Base-by-base conservation (phyloP, 1,139 yeast species). In the Petasospora fabianii region DNA sequence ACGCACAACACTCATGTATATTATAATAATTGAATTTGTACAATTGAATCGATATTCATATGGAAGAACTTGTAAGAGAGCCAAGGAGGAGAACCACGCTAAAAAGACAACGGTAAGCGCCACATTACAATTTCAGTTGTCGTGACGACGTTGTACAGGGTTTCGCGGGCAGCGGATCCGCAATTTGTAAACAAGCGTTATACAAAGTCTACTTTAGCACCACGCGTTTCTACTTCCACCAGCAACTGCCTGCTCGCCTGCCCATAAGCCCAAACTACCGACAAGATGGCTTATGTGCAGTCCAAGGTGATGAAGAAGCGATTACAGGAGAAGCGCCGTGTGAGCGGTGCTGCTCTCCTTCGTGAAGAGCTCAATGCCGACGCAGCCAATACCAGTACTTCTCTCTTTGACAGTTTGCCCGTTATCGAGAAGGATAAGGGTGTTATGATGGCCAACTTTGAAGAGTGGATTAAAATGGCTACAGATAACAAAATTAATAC, bases 401-500 rank as follows among this genome's bases (percentile, higher is more conserved):
- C 55, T 5, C 34, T 50, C 18, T 44, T 50, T n/a, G 56, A 52
- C 29, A 59, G 36, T 43, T 43, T 45, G 27, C 60, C 46, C 19
- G 49, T 41, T 15, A 34, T 44, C 8, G 50, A 47, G 34, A 51
- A 50, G 39, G 60, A 65, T 41, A 56, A 58, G 42, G 59, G 67
- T 21, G 62, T 63, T 9, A 65, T 68, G 60, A 67, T 74, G 53
- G 84, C 81, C 9, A 87, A 62, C 38, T 62, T 61, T 35, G 66
- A 62, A 31, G 54, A 51, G 43, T 62, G 66, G 66, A 60, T 62
- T 32, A 52, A 59, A 18, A 52, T 62, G 59, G 65, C 66, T 4
- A 61, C 64, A 5, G 66, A 62, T 38, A 62, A 62, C 37, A 83
- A 82, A 57, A 79, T 82, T 58, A 81, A 81, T 33, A 65, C 79